Percentiles rank a stretch among this genome's conserved stretches.
Evolutionary conservation across 192 early-diverging fungal genomes (phyloP).

Genomic region (Entomortierella beljakovae): DNA sequence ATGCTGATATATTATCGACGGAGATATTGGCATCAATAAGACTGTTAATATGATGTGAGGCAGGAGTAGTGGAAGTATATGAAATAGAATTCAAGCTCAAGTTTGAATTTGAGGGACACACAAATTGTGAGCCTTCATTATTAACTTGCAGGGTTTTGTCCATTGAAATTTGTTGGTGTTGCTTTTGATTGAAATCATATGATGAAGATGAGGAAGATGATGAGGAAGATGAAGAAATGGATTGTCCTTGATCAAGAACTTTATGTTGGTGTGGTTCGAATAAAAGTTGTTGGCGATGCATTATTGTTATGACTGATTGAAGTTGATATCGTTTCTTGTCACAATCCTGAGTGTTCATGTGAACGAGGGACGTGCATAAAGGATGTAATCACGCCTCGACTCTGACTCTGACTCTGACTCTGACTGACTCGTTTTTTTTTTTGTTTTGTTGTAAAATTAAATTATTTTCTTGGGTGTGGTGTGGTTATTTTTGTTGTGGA

Average conservation of each 20-base stretch:
- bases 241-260: not conserved
- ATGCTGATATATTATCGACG: not conserved
- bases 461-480: no score
- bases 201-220: no score
- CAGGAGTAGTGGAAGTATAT: no score
- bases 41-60: not conserved
- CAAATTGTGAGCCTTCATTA: no score
- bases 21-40: not conserved
- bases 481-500: no score
- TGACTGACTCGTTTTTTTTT: not conserved
- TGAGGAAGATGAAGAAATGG: no score
- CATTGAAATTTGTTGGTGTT: no score
- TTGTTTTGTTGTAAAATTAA: not conserved
- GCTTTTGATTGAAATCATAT: no score
- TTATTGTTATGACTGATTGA: not conserved
- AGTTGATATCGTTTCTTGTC: not conserved
- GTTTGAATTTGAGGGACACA: no score
- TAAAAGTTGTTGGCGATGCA: not conserved
- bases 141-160: no score
- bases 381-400: not conserved
- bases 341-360: slow-evolving; percentile 1
- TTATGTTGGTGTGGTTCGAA: not conserved
- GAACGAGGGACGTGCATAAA: slow-evolving; percentile 15
- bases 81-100: no score
- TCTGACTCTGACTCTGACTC: no score